phyloP scores from a whole-genome alignment of 78 protist species.

The Acrasis kona region DNA sequence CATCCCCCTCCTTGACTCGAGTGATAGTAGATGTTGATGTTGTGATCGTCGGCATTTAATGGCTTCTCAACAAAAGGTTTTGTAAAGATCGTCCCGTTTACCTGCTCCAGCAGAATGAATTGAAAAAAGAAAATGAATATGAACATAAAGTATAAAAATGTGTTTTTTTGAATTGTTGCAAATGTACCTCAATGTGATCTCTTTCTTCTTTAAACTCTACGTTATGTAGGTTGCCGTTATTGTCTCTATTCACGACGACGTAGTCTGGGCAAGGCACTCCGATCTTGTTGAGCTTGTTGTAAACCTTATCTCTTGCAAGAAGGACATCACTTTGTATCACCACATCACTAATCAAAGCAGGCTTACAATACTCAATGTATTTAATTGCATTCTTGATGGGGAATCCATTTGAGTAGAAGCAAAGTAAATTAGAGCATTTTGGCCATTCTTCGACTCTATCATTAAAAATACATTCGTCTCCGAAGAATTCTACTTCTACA shows the following conservation, averaged over 20 bases:
- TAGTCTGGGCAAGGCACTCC: neutral
- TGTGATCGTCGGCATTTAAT: slow-evolving; percentile 81
- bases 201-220: neutral
- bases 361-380: neutral
- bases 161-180: too few species aligned
- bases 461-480: neutral
- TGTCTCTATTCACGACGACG: neutral
- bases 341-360: neutral
- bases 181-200: slow-evolving; percentile 11
- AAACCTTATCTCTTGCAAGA: slow-evolving; percentile 2
- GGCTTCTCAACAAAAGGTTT: slow-evolving; percentile 96
- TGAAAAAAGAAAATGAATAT: too few species aligned
- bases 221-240: neutral
- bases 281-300: slow-evolving; percentile 9
- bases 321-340: slow-evolving; percentile 1
- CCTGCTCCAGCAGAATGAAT: too few species aligned
- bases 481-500: neutral
- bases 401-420: slow-evolving; percentile 6
- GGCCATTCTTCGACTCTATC: slow-evolving; percentile 5
- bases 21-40: slow-evolving; percentile 79
- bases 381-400: slow-evolving; percentile 19
- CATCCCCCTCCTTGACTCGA: slow-evolving; percentile 67
- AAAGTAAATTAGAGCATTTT: neutral
- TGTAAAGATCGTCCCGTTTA: slow-evolving; percentile 21
- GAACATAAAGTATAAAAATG: too few species aligned